These are phyloP conservation scores for Discostella stelligera DNA, from an alignment of 352 stramenopile genomes.

Conservation along the genomic window DNA sequence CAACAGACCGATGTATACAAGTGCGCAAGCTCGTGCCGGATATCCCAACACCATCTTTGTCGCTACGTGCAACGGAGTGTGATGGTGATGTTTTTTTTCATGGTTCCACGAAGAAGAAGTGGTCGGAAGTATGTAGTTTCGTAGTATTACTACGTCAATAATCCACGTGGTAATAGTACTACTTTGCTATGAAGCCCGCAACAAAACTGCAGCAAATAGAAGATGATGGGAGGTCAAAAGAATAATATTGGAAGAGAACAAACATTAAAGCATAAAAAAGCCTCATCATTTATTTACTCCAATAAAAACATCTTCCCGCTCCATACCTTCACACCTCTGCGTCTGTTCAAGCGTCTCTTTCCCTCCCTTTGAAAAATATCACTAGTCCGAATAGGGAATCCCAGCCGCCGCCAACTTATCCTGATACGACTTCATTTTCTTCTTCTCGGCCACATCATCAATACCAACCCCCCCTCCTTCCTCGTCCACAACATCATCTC, in stretches of 20 bases:
- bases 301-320: background rate
- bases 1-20: background rate
- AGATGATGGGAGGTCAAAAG: too few relatives aligned
- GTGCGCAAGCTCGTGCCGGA: background rate
- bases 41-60: background rate
- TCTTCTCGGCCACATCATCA: conserved; percentile 19
- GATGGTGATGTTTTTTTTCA: too few relatives aligned
- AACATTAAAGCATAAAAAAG: too few relatives aligned
- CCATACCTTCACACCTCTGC: background rate
- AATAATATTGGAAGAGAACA: too few relatives aligned
- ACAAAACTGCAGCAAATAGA: too few relatives aligned
- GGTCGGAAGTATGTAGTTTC: too few relatives aligned
- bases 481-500: conserved; percentile 15
- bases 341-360: background rate
- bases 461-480: conserved; percentile 2
- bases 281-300: too few relatives aligned
- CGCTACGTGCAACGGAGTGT: too few relatives aligned
- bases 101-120: too few relatives aligned
- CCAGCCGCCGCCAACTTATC: conserved; percentile 73
- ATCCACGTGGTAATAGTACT: too few relatives aligned
- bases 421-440: conserved; percentile 76
- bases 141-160: too few relatives aligned
- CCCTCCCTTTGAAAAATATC: background rate
- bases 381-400: conserved; percentile 81
- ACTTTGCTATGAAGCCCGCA: too few relatives aligned